Evolutionary conservation across 345 rosid genomes (phyloP).

Genomic region (Aegle marmelos): DNA sequence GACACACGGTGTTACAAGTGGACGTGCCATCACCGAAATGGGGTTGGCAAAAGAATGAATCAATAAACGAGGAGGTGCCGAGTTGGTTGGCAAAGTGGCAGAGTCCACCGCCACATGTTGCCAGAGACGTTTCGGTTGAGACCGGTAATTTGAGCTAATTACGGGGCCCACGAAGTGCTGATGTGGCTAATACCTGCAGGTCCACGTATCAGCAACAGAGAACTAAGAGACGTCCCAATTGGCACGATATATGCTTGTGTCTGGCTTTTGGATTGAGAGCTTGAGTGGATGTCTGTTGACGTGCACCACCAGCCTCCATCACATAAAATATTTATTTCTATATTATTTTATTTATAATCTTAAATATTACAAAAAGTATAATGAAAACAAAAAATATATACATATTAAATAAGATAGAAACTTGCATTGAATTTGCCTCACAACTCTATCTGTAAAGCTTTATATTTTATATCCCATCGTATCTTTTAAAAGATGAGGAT

Average conservation of each 20-base stretch:
- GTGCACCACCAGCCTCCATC: slow-evolving; percentile 46
- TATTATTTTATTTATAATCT: background rate
- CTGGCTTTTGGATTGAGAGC: slow-evolving; percentile 21
- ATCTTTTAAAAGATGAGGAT: slow-evolving; percentile 5
- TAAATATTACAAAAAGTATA: background rate
- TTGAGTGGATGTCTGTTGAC: slow-evolving; percentile 38
- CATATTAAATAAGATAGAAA: background rate
- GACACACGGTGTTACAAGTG: background rate
- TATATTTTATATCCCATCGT: background rate
- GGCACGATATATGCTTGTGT: slow-evolving; percentile 18
- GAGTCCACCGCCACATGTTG: background rate
- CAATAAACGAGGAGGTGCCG: slow-evolving; percentile 3
- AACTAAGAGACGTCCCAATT: background rate
- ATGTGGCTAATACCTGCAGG: slow-evolving; percentile 28
- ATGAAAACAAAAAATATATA: no score
- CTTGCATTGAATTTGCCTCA: background rate
- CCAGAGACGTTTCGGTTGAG: slow-evolving; percentile 14
- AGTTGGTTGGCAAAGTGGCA: slow-evolving; percentile 16
- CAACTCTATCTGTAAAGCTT: background rate
- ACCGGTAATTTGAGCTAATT: slow-evolving; percentile 1
- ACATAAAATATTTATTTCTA: background rate
- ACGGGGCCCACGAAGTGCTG: slow-evolving; percentile 3
- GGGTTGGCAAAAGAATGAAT: no score
- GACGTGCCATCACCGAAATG: background rate
- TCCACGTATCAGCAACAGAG: slow-evolving; percentile 34